Evolutionary conservation across 371 early-diverging fungal species (phyloP).

Genomic region (Haplosporangium sp.): DNA sequence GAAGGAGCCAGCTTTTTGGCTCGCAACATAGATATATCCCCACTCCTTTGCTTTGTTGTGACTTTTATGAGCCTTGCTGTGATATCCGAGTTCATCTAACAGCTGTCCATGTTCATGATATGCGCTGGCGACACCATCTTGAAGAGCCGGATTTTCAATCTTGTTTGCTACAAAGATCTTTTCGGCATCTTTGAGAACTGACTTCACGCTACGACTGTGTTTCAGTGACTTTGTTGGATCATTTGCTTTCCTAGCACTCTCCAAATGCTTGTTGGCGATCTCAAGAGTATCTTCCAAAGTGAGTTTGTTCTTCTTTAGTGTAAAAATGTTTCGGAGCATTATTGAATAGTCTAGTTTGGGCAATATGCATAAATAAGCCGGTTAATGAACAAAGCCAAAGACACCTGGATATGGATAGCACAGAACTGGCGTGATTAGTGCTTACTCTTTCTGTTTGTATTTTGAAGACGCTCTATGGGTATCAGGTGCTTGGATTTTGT

Average conservation of each 20-base stretch:
- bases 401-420: too few relatives aligned
- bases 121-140: background rate
- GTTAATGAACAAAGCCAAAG: too few relatives aligned
- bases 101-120: conserved; percentile 2
- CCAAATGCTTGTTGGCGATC: background rate
- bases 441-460: too few relatives aligned
- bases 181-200: background rate
- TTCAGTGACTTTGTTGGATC: background rate
- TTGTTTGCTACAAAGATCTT: background rate
- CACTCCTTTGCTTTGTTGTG: background rate
- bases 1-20: background rate
- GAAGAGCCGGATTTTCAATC: background rate
- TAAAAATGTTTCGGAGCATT: background rate
- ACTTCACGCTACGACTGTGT: background rate
- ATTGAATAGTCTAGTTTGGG: background rate
- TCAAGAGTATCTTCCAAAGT: background rate
- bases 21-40: background rate
- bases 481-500: too few relatives aligned
- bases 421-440: too few relatives aligned
- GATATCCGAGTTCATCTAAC: background rate
- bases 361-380: too few relatives aligned
- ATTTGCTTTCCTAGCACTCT: background rate
- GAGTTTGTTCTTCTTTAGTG: background rate
- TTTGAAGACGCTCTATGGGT: too few relatives aligned
- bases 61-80: background rate